Base-by-base conservation (phyloP, 1,139 yeast species). In the Saccharomycopsis crataegensis region DNA sequence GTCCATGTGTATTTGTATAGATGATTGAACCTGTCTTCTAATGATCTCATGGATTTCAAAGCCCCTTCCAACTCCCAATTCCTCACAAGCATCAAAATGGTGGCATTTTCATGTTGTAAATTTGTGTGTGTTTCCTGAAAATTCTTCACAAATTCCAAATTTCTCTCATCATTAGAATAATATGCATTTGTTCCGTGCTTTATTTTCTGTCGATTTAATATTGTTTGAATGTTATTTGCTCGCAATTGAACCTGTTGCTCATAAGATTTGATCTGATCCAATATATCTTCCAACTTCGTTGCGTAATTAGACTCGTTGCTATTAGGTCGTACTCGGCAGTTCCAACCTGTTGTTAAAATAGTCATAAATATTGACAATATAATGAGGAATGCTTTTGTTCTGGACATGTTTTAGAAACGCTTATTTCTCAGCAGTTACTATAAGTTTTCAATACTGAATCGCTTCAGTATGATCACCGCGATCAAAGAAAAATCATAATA, bases 1-100 rank as follows among this genome's bases (percentile, higher is more conserved):
- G 89, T 85, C 96, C 96, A 91, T 6, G 96, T 93, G 62, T 85
- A 86, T 53, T 80, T 75, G 62, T 75, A 85, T 69, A 82, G 75
- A 55, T 74, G 77, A 62, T 85, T 84, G 65, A 85, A 85, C 56
- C 85, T 76, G 56, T 85, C 81, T 62, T 85, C 91, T 42, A 86
- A 72, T 40, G 79, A 73, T 56, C 90, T 73, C 71, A 86, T 85
- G 1, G 91, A 76, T 59, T 75, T 72, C 54, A 85, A 69, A 12
- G 89, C 85, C 2, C 79, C 82, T 48, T 72, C 75, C 38, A 86
- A 67, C 66, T 86, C 96, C 59, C 72, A 67, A 65, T 86, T 86
- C 42, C 78, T 70, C 36, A 91, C 93, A 45, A 90, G 75, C 79
- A 89, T 84, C 52, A 85, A 73, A 40, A 86, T 73, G 0, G 86